Conservation (phyloP, 441 rosid species). For the Pelargonium australe region DNA sequence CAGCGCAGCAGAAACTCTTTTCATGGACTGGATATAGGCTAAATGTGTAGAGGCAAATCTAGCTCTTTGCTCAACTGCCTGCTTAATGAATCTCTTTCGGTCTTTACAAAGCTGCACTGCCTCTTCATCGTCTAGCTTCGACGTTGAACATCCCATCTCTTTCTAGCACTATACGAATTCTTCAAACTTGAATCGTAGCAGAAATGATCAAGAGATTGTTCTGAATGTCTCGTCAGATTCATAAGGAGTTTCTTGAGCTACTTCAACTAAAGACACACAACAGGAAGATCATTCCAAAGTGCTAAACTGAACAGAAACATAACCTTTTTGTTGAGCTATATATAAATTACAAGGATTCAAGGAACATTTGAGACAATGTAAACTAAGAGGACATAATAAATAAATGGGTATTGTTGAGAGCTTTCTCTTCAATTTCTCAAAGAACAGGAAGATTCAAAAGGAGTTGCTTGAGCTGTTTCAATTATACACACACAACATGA, state of each 20-base stretch:
- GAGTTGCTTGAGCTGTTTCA: constrained; percentile 24
- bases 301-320: not conserved
- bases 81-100: constrained; percentile 78
- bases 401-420: too few species aligned
- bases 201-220: constrained; percentile 16
- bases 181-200: constrained; percentile 26
- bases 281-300: not conserved
- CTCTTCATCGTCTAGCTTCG: constrained; percentile 82
- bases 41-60: constrained; percentile 67
- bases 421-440: too few species aligned
- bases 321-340: too few species aligned
- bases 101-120: constrained; percentile 91
- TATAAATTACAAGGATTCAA: too few species aligned
- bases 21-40: constrained; percentile 78
- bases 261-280: constrained; percentile 16
- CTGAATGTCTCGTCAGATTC: constrained; percentile 28
- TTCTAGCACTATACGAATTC: constrained; percentile 18
- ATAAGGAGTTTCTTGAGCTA: constrained; percentile 31
- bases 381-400: too few species aligned
- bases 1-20: constrained; percentile 81
- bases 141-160: constrained; percentile 89
- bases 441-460: constrained; percentile 29
- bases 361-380: too few species aligned
- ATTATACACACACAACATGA: constrained; percentile 15
- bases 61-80: constrained; percentile 79